Percentiles rank a stretch among this genome's conserved stretches.
Conservation (phyloP, 768 basidiomycete species). For the Amyloporia xantha region DNA sequence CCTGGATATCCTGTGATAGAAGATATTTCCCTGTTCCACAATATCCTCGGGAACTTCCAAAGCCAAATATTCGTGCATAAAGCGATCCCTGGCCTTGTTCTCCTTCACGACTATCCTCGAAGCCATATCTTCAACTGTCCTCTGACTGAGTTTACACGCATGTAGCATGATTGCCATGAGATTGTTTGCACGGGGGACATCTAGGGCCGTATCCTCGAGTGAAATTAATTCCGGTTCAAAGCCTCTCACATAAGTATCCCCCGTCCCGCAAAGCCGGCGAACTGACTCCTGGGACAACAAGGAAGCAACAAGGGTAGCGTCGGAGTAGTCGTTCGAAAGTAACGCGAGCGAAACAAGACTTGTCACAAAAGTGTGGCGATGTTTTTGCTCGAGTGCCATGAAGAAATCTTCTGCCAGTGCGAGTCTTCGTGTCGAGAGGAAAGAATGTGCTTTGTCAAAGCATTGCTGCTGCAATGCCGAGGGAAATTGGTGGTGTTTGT, state of each 20-base stretch:
- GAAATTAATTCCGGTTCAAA: slow-evolving; percentile 28
- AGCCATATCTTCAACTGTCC: slow-evolving; percentile 9
- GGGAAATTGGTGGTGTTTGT: not conserved
- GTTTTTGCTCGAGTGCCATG: slow-evolving; percentile 30
- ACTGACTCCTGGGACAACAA: slow-evolving; percentile 30
- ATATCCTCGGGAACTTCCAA: not conserved
- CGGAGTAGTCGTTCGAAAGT: slow-evolving; percentile 30
- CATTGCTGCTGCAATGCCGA: slow-evolving; percentile 1
- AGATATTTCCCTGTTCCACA: not conserved
- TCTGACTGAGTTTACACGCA: not conserved
- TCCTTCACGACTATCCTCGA: not conserved
- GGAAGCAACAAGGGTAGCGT: slow-evolving; percentile 35
- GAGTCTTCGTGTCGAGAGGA: slow-evolving; percentile 33
- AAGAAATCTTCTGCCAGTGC: slow-evolving; percentile 39
- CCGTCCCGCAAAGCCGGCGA: slow-evolving; percentile 22
- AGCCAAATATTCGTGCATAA: slow-evolving; percentile 6
- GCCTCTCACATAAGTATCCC: slow-evolving; percentile 28
- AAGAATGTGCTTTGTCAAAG: not conserved
- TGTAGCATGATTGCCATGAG: slow-evolving; percentile 35
- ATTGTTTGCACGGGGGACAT: slow-evolving; percentile 40
- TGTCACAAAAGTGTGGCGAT: slow-evolving; percentile 30
- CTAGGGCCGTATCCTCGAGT: slow-evolving; percentile 41
- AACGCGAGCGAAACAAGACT: slow-evolving; percentile 34
- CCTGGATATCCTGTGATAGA: not conserved
- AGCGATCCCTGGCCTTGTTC: slow-evolving; percentile 5